Base-by-base conservation (phyloP, 2,329 filamentous ascomycete species). In the Colletotrichum falcatum region DNA sequence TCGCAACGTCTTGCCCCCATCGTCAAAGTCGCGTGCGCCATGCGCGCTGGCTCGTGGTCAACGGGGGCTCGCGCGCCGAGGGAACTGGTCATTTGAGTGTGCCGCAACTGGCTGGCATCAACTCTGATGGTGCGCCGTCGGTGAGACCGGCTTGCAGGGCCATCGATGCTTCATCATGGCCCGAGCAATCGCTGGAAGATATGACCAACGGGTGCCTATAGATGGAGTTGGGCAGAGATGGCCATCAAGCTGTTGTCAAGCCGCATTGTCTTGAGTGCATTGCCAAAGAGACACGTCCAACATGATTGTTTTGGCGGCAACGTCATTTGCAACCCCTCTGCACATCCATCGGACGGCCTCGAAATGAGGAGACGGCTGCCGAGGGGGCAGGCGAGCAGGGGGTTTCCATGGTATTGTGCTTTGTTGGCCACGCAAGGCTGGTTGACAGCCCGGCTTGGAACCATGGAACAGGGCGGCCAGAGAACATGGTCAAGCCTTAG, bases 391-490 rank as follows among this genome's bases (percentile, higher is more conserved):
- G 5, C 35, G 51, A 67, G 37, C 68, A 70, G 53, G 64, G 68
- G 53, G 37, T 35, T 28, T 39, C 68, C 64, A 68, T 71, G 64
- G 30, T 16, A 28, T 23, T 23, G 11, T 48, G 64, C 58, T 42
- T 39, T 58, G 68, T 46, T 68, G 68, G 68, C 68, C 46, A 46
- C 48, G 65, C 58, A 67, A 71, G 65, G 58, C 68, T 67, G 59
- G 8, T 54, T 46, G 37, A 30, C 68, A n/a, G 26, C 30, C 53
- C 44, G 16, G 56, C 35, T 63, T 6, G 37, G 28, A 48, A 48
- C 7, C 59, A 63, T 67, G 68, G 44, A 59, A 59, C 49, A 61
- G 23, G 51, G 68, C 58, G 37, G 59, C 55, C 20, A 39, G 26
- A 48, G 42, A 51, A 26, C 48, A 56, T 60, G 12, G 44, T 42